Conservation (phyloP, 2,329 filamentous ascomycete species). For the Cladophialophora chaetospira region DNA sequence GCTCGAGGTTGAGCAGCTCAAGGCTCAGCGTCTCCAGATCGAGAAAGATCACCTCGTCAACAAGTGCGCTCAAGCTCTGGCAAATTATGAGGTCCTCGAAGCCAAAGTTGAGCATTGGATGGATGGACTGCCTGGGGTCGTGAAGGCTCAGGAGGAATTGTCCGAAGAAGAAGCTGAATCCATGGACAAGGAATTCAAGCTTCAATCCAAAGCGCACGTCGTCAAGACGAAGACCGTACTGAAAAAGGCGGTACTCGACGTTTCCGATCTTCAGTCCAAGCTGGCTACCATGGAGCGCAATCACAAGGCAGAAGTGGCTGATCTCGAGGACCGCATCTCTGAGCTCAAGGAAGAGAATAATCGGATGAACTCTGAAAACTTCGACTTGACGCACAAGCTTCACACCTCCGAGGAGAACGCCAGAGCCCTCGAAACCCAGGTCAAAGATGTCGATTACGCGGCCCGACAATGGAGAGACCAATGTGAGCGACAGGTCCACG, state of each 20-base stretch:
- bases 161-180: not conserved
- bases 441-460: not conserved
- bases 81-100: constrained; percentile 5
- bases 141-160: not conserved
- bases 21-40: not conserved
- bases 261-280: constrained; percentile 2
- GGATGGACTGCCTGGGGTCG: not conserved
- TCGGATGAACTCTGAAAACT: constrained; percentile 6
- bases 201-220: not conserved
- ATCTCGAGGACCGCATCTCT: not conserved
- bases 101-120: constrained; percentile 9
- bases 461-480: constrained; percentile 3
- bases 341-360: constrained; percentile 7
- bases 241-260: not conserved
- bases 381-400: not conserved
- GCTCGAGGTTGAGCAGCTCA: not conserved
- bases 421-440: not conserved
- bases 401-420: not conserved
- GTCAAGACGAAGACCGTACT: not conserved
- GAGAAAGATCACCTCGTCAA: not conserved
- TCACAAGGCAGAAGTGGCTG: constrained; percentile 1
- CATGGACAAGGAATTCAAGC: not conserved
- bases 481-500: not conserved
- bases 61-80: not conserved
- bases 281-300: not conserved